Percentiles rank a stretch among this genome's conserved stretches.
Conservation (phyloP, 345 rosid species). For the Gossypium australe region DNA sequence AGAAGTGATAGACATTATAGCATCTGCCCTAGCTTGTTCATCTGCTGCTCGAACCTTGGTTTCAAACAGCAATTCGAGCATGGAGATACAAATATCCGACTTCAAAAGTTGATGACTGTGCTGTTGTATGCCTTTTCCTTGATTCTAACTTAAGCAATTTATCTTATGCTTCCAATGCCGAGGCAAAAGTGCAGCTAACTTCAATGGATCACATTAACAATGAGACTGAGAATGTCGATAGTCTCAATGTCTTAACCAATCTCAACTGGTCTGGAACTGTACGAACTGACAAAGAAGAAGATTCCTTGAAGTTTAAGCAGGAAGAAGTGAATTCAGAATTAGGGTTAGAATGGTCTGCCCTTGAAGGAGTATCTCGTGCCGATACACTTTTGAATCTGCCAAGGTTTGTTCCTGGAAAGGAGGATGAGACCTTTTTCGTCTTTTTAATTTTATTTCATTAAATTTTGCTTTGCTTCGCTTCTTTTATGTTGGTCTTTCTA, state of each 20-base stretch:
- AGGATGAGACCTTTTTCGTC: constrained; percentile 11
- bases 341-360: constrained; percentile 75
- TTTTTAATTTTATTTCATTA: neutral
- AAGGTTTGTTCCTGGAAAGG: constrained; percentile 64
- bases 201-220: constrained; percentile 22
- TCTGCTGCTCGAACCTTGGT: constrained; percentile 76
- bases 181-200: constrained; percentile 30
- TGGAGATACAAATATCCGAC: constrained; percentile 94
- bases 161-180: constrained; percentile 40
- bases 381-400: constrained; percentile 77
- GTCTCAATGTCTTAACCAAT: constrained; percentile 18
- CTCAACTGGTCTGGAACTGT: constrained; percentile 37
- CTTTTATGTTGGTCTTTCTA: neutral
- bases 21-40: constrained; percentile 62
- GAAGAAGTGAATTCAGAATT: constrained; percentile 39
- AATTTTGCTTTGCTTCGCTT: neutral
- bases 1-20: constrained; percentile 78
- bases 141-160: constrained; percentile 33
- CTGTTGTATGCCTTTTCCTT: constrained; percentile 87
- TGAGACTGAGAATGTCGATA: constrained; percentile 27
- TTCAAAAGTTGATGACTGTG: constrained; percentile 92
- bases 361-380: constrained; percentile 92
- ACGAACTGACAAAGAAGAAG: constrained; percentile 32
- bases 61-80: constrained; percentile 74
- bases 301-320: constrained; percentile 28